Evolutionary conservation across 371 early-diverging fungal species (phyloP), one percentile per base, ranked within the genome.

Genomic region (Mortierella sp.): DNA sequence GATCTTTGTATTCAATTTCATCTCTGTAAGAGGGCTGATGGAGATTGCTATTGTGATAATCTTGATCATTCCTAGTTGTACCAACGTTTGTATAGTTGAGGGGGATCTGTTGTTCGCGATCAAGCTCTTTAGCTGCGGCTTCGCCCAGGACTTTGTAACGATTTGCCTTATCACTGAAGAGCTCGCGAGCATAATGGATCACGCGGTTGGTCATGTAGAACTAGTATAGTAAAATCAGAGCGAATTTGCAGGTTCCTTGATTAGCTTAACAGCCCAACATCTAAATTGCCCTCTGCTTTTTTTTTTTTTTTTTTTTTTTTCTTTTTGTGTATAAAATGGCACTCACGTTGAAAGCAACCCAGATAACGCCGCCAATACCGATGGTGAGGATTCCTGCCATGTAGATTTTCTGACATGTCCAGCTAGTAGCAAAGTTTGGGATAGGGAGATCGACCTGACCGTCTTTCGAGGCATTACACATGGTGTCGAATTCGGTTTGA

Each of bases 131-230:
- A 22, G 64, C 52, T 5, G 78, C 78, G 6, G 70, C 78, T 57
- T 78, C 73, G 59, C 74, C 70, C 43, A 78, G 22, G 16, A 78
- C 74, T 45, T 81, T 81, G 73, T 81, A 81, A 24, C 73, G 69
- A 32, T 70, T 61, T 30, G 72, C 72, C 55, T 66, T 68, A 11
- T 69, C 73, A 1, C 30, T 63, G 69, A 76, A 81, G 24, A 81
- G 62, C 62, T 81, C 83, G 49, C 83, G 76, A 14, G 83, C 83
- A 49, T 81, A 81, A 59, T 76, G 83, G 49, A 81, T 81, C 43
- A 81, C 83, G 14, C 83, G 70, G 65, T 81, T 81, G 70, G 76
- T 81, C 76, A 81, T 66, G 40, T 62, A 81, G 61, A 81, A 72
- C 78, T 78, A 70, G 18, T 10, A 55, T 55, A 18, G n/a, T 51